Evolutionary conservation across 495 filamentous ascomycete species (phyloP), one percentile per base, ranked within the genome.

Genomic region (Aspergillus conjunctus): DNA sequence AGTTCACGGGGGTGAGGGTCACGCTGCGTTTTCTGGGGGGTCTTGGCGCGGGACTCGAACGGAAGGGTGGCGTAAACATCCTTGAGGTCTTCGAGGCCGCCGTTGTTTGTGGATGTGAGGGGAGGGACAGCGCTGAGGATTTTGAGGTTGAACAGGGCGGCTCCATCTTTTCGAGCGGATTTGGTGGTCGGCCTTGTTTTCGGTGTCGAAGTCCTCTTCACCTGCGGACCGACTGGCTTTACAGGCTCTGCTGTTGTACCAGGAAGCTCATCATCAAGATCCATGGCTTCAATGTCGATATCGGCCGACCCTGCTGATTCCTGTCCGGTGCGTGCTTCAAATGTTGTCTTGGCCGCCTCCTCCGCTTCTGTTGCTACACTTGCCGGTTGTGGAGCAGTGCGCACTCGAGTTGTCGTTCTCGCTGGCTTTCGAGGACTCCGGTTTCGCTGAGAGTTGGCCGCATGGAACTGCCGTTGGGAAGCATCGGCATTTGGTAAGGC

Each of bases 1-100:
- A 91, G 74, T 6, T 73, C 71, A 10, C 75, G 71, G 5, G 74
- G 68, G 0, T 63, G 75, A 17, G 68, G 67, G 22, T 73, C 70
- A 14, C 62, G 66, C 33, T 64, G 64, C 6, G 66, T 64, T 11
- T 69, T 66, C 22, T 56, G 68, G 14, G 65, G 68, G 32, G 63
- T 52, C 53, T 72, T 74, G 20, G 91, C 68, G 31, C 79, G 75
- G 44, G 89, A 92, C 58, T 86, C 73, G 70, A 93, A 94, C 0
- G 91, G 91, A 1, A 96, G 83, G 2, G 78, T 86, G 7, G 81
- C 75, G 22, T 78, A 79, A 37, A 97, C 72, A 62, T 91, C 90
- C 20, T 80, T 78, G 33, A 95, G 79, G 37, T 86, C 85, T 18
- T 79, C 73, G 6, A 93, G 84, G 3, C 78, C 78, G 14, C 86